phyloP scores from a whole-genome alignment of 2,329 filamentous ascomycete species.

The Venturia effusa region DNA sequence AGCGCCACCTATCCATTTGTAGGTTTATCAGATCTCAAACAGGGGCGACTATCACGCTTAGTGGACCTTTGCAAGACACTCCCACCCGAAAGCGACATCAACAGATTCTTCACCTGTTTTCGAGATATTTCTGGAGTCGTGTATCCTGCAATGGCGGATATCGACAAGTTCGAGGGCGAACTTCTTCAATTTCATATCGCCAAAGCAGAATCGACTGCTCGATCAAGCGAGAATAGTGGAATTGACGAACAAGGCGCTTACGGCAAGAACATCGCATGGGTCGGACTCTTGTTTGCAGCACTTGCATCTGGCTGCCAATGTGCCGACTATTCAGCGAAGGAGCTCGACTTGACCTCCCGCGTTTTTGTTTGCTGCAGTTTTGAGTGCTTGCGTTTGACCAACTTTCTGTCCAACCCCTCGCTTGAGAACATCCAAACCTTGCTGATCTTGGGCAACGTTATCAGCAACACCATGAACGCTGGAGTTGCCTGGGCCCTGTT shows the following conservation, averaged over 20 bases:
- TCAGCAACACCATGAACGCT: constrained; percentile 54
- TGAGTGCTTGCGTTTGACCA: constrained; percentile 52
- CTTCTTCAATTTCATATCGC: constrained; percentile 43
- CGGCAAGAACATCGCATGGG: constrained; percentile 46
- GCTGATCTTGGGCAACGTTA: constrained; percentile 50
- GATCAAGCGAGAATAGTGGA: constrained; percentile 19
- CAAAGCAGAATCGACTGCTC: constrained; percentile 27
- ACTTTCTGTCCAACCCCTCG: constrained; percentile 51
- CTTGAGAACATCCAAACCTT: constrained; percentile 52
- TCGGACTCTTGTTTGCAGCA: constrained; percentile 50
- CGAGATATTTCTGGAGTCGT: constrained; percentile 48
- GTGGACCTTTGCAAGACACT: constrained; percentile 48
- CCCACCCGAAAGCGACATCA: constrained; percentile 46
- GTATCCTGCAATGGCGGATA: constrained; percentile 49
- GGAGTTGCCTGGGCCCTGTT: constrained; percentile 52
- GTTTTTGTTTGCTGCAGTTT: constrained; percentile 56
- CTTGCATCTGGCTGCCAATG: constrained; percentile 53
- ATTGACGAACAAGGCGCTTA: constrained; percentile 45
- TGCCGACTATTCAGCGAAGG: constrained; percentile 45
- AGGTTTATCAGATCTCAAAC: constrained; percentile 50
- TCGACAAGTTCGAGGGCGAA: constrained; percentile 43
- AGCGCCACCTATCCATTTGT: constrained; percentile 55
- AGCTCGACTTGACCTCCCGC: constrained; percentile 52
- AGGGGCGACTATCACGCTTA: constrained; percentile 46
- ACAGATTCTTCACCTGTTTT: constrained; percentile 37